A percentile compares a stretch with the other conserved stretches of the same genome.
These are phyloP conservation scores for Metarhizium brunneum DNA, from an alignment of 2,329 filamentous ascomycete species.

Conservation along the genomic window DNA sequence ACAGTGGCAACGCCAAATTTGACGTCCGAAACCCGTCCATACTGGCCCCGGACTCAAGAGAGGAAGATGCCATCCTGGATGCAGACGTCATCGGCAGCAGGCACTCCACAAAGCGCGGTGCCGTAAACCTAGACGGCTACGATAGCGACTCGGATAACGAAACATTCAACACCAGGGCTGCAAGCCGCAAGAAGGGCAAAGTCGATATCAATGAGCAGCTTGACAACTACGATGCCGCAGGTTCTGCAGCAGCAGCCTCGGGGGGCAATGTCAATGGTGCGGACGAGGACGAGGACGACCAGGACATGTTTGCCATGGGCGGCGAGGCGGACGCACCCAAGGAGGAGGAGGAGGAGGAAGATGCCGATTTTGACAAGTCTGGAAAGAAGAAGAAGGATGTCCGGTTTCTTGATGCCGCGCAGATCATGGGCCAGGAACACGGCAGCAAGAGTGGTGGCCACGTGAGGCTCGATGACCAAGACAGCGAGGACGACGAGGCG, in stretches of 20 bases:
- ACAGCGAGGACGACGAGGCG: slow-evolving; percentile 53
- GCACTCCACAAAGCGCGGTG: slow-evolving; percentile 76
- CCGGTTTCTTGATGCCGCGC: slow-evolving; percentile 44
- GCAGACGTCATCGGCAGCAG: slow-evolving; percentile 85
- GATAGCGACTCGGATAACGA: slow-evolving; percentile 92
- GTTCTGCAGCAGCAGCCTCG: slow-evolving; percentile 26
- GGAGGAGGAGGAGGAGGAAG: slow-evolving; percentile 31
- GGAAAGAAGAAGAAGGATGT: slow-evolving; percentile 57
- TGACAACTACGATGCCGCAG: slow-evolving; percentile 42
- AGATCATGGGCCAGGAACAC: slow-evolving; percentile 73
- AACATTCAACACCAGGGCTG: slow-evolving; percentile 69
- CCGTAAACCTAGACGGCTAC: slow-evolving; percentile 94
- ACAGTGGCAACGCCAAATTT: slow-evolving; percentile 75
- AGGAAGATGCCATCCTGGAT: slow-evolving; percentile 65
- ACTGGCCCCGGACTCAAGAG: slow-evolving; percentile 70
- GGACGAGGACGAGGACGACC: slow-evolving; percentile 51
- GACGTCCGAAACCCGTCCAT: slow-evolving; percentile 92
- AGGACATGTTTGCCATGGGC: slow-evolving; percentile 77
- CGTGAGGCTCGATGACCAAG: slow-evolving; percentile 50
- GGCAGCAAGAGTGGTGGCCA: slow-evolving; percentile 66
- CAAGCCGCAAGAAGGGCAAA: slow-evolving; percentile 43
- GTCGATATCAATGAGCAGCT: slow-evolving; percentile 42
- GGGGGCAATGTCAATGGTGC: slow-evolving; percentile 20
- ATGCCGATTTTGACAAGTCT: slow-evolving; percentile 21
- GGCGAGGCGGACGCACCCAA: slow-evolving; percentile 31